Conservation (phyloP, 2,329 filamentous ascomycete species). For the Lachnellula hyalina region DNA sequence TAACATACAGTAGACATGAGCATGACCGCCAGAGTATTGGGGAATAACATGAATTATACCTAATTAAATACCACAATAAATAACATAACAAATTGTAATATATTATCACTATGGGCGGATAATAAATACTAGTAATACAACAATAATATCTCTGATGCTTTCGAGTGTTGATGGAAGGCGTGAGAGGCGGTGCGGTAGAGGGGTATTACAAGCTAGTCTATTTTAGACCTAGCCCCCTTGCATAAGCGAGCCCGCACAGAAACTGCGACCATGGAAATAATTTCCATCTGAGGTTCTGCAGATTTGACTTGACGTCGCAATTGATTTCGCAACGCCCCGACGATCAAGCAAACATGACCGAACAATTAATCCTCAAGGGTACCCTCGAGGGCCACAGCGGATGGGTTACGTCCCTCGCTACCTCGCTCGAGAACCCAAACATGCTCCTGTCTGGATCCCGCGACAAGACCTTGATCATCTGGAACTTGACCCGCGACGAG, state of each 20-base stretch:
- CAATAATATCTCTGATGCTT: no score
- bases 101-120: no score
- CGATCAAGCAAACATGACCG: conserved; percentile 30
- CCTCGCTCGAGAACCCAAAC: conserved; percentile 99
- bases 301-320: conserved; percentile 11
- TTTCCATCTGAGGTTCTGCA: neutral
- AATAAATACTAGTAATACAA: no score
- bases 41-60: neutral
- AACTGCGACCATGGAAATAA: neutral
- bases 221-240: neutral
- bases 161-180: no score
- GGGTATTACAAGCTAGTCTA: neutral
- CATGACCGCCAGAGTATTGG: neutral
- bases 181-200: no score
- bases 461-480: conserved; percentile 99
- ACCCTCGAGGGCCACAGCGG: conserved; percentile 99
- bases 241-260: neutral
- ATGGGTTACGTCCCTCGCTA: conserved; percentile 98
- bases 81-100: neutral
- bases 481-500: conserved; percentile 99
- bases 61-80: neutral
- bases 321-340: conserved; percentile 23
- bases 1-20: neutral
- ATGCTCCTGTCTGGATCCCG: conserved; percentile 97
- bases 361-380: conserved; percentile 72